Conservation (phyloP, 768 basidiomycete species). For the Agaricus subrufescens region DNA sequence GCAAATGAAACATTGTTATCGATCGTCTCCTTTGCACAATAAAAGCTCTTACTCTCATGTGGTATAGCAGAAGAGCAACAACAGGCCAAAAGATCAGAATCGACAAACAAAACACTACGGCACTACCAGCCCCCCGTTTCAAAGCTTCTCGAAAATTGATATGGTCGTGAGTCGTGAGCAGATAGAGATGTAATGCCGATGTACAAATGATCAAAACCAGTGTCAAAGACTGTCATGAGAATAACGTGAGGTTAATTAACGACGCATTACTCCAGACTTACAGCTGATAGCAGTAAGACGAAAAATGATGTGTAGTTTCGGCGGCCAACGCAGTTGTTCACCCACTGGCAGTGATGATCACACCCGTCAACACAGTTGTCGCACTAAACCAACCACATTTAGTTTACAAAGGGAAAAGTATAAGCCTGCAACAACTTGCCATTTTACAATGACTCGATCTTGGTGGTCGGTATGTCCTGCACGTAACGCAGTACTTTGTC, state of each 20-base stretch:
- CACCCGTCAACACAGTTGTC: slow-evolving; percentile 97
- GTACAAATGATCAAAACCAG: slow-evolving; percentile 76
- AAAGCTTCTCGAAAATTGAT: slow-evolving; percentile 43
- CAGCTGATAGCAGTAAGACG: slow-evolving; percentile 70
- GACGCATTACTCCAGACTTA: slow-evolving; percentile 34
- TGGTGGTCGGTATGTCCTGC: slow-evolving; percentile 89
- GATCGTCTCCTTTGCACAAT: slow-evolving; percentile 6
- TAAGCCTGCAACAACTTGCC: slow-evolving; percentile 37
- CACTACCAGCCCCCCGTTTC: slow-evolving; percentile 65
- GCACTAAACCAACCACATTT: slow-evolving; percentile 46
- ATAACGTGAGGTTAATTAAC: slow-evolving; percentile 12
- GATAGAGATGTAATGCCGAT: slow-evolving; percentile 74
- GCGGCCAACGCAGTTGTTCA: slow-evolving; percentile 94
- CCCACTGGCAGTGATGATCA: slow-evolving; percentile 88
- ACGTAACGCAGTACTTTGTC: slow-evolving; percentile 93
- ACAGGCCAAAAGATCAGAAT: slow-evolving; percentile 81
- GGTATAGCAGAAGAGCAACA: slow-evolving; percentile 72
- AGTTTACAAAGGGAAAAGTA: too few relatives aligned
- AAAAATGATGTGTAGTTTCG: slow-evolving; percentile 96
- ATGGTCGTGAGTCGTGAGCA: slow-evolving; percentile 51
- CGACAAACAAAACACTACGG: slow-evolving; percentile 71
- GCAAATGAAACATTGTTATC: slow-evolving; percentile 8
- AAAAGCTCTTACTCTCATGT: slow-evolving; percentile 67
- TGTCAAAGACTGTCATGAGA: slow-evolving; percentile 52
- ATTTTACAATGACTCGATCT: slow-evolving; percentile 94